Base-by-base conservation (phyloP, 768 basidiomycete genomes). In the Leucocoprinus leucothites region DNA sequence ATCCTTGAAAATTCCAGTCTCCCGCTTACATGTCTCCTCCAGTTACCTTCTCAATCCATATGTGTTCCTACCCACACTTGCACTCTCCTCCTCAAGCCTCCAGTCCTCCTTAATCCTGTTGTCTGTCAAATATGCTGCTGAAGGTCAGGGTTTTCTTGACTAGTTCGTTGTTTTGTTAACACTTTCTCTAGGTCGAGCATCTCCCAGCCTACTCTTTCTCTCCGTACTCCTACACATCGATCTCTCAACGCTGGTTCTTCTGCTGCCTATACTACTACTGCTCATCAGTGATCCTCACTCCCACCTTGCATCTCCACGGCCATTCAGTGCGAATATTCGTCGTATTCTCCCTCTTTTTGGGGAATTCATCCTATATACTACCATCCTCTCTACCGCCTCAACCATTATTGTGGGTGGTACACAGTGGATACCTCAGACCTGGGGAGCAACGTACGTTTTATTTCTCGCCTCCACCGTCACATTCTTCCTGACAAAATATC, bases 11-110 rank as follows among this genome's bases (percentile, higher is more conserved):
- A n/a, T 35, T 13, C 40, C 13, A 8, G 18, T 52, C 22, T 14
- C 40, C 57, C 48, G 56, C 65, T 51, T 21, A 58, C 26, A 34
- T 38, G 48, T 18, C 42, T 14, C 22, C 14, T 56, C 2, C 61
- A 97, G 94, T 44, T 95, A 88, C 69, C 81, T 97, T 18, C 68
- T 96, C 48, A 97, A 98, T 61, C 97, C 97, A 2, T 97, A 97
- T 67, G 70, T 90, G 7, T 68, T 96, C 54, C 74, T 94, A 1
- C 84, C 94, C 0, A 86, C 84, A 26, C 74, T 96, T 6, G 89
- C 93, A 0, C 73, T 85, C 9, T 95, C 95, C 0, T 91, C 91
- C 0, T 88, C 92, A 0, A 80, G 84, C 1, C 74, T 98, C 14
- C 92, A 96, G 64, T 96, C 91, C 65, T 75, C 85, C 1, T 67